phyloP scores from a whole-genome alignment of 352 stramenopile genomes.

The Elongisporangium anandrum region DNA sequence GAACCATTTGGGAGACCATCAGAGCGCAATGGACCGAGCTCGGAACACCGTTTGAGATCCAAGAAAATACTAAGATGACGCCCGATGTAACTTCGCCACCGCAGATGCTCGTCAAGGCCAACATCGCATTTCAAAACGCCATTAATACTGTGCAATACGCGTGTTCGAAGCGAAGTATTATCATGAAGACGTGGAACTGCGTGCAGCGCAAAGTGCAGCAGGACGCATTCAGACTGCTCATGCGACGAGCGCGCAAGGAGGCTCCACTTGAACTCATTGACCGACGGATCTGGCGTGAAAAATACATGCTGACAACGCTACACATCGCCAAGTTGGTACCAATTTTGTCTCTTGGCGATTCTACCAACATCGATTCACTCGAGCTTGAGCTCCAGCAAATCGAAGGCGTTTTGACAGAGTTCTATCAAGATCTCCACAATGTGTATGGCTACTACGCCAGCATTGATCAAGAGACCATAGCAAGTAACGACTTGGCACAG shows the following conservation, averaged over 20 bases:
- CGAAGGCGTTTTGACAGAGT: constrained; percentile 35
- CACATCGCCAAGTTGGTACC: constrained; percentile 29
- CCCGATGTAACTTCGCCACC: constrained; percentile 41
- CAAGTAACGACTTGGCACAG: not conserved
- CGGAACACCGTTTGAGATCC: constrained; percentile 50
- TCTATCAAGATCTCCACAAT: constrained; percentile 33
- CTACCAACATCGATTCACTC: constrained; percentile 9
- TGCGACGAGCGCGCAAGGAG: constrained; percentile 31
- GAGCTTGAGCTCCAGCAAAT: constrained; percentile 28
- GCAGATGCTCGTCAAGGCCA: constrained; percentile 46
- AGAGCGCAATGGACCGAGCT: constrained; percentile 58
- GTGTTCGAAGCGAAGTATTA: constrained; percentile 47
- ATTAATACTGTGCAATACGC: constrained; percentile 72
- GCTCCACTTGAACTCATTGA: constrained; percentile 43
- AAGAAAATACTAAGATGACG: constrained; percentile 26
- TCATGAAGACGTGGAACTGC: constrained; percentile 47
- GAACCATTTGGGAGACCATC: constrained; percentile 37
- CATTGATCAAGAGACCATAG: constrained; percentile 27
- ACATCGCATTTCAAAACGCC: constrained; percentile 59
- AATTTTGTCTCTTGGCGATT: constrained; percentile 9
- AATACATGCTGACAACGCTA: constrained; percentile 57
- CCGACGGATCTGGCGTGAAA: constrained; percentile 44
- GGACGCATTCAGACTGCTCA: constrained; percentile 42
- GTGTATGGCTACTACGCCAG: constrained; percentile 60
- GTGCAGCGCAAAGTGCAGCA: constrained; percentile 55